These are phyloP conservation scores for Knoxdaviesia proteae DNA, from an alignment of 2,329 filamentous ascomycete species.

Conservation along the genomic window DNA sequence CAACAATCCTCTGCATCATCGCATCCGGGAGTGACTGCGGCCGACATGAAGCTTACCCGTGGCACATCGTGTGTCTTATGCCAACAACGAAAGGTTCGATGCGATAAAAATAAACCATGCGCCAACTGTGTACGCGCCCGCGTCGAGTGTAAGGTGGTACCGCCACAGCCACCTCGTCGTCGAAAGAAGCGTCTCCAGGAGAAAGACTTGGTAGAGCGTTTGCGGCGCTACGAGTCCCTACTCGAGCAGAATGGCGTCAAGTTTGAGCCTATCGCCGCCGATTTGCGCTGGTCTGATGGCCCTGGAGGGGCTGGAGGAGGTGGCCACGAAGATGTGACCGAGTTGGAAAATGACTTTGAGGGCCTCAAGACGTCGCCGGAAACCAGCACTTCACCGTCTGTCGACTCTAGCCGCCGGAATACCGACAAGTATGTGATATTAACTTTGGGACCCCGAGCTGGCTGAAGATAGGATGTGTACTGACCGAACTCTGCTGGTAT, in stretches of 20 bases:
- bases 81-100: constrained; percentile 57
- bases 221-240: constrained; percentile 46
- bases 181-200: constrained; percentile 47
- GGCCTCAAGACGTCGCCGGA: constrained; percentile 31
- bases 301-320: neutral
- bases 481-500: too few species aligned
- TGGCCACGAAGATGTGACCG: constrained; percentile 28
- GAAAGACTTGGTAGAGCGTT: constrained; percentile 46
- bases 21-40: too few species aligned
- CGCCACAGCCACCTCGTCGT: constrained; percentile 34
- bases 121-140: constrained; percentile 39
- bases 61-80: constrained; percentile 50
- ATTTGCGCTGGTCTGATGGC: constrained; percentile 7
- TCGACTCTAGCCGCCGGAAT: constrained; percentile 5
- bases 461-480: too few species aligned
- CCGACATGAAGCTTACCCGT: constrained; percentile 28
- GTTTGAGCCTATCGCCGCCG: constrained; percentile 45
- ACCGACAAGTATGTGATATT: too few species aligned
- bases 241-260: constrained; percentile 43
- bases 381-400: constrained; percentile 16
- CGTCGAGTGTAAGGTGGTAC: constrained; percentile 38
- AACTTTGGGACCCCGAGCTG: too few species aligned
- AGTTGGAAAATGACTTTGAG: constrained; percentile 34
- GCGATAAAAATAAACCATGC: constrained; percentile 53
- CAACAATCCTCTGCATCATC: neutral